Evolutionary conservation across 2,329 filamentous ascomycete genomes (phyloP).

Genomic region (Fusarium udum): DNA sequence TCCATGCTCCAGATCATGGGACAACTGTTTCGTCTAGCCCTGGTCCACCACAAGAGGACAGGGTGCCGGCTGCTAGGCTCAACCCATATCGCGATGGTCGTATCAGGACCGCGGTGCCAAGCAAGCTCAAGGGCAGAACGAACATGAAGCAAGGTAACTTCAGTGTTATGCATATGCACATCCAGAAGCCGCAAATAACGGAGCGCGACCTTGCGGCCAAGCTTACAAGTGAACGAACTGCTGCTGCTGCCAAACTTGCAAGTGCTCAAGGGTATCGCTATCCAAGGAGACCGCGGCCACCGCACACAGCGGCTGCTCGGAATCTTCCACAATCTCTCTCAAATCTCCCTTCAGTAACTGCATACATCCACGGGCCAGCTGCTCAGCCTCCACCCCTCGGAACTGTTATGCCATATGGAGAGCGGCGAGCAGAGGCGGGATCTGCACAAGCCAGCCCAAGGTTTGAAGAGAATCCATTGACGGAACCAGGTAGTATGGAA

Average conservation of each 20-base stretch:
- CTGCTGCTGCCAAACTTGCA: slow-evolving; percentile 65
- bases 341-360: neutral
- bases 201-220: slow-evolving; percentile 65
- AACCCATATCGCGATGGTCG: slow-evolving; percentile 45
- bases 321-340: neutral
- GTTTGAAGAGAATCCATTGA: slow-evolving; percentile 10
- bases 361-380: neutral
- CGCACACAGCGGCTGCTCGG: slow-evolving; percentile 34
- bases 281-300: slow-evolving; percentile 55
- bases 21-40: neutral
- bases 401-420: neutral
- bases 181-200: slow-evolving; percentile 56
- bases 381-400: neutral
- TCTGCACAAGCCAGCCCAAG: neutral
- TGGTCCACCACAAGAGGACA: neutral
- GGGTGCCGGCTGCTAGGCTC: slow-evolving; percentile 17
- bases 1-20: neutral
- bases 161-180: slow-evolving; percentile 69
- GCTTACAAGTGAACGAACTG: slow-evolving; percentile 69
- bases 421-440: neutral
- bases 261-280: slow-evolving; percentile 64
- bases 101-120: slow-evolving; percentile 66
- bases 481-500: neutral
- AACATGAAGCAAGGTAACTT: slow-evolving; percentile 68
- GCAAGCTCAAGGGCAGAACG: slow-evolving; percentile 68